Percentiles rank a stretch among this genome's conserved stretches.
Evolutionary conservation across 768 basidiomycete genomes (phyloP).

Genomic region (Collybia sordida): DNA sequence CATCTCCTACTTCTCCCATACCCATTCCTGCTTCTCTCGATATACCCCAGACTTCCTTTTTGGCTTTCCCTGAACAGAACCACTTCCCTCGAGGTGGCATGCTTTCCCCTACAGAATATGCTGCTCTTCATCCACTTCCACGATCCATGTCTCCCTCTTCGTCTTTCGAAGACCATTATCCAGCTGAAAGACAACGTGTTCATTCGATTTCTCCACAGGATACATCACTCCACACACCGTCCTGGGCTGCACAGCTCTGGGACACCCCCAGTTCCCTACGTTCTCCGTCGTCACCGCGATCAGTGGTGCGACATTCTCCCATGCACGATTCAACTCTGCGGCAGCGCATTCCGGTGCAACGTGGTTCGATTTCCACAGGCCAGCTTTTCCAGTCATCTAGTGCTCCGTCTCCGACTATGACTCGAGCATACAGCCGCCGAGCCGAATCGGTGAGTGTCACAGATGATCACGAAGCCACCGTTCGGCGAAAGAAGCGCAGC

Average conservation of each 20-base stretch:
- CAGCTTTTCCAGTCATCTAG: constrained; percentile 71
- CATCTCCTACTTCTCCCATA: constrained; percentile 56
- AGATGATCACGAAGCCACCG: constrained; percentile 73
- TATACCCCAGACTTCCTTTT: constrained; percentile 38
- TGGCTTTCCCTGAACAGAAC: constrained; percentile 46
- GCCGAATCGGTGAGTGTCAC: constrained; percentile 62
- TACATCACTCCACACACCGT: constrained; percentile 55
- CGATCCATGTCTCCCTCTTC: constrained; percentile 61
- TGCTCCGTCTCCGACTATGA: constrained; percentile 59
- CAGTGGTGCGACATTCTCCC: constrained; percentile 48
- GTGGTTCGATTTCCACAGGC: constrained; percentile 46
- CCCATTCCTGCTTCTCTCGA: constrained; percentile 53
- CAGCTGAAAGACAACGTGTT: constrained; percentile 38
- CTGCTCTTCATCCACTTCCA: constrained; percentile 61
- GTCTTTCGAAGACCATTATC: constrained; percentile 45
- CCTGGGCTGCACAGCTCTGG: constrained; percentile 71
- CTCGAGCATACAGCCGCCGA: constrained; percentile 63
- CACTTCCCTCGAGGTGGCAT: constrained; percentile 47
- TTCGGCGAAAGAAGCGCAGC: constrained; percentile 58
- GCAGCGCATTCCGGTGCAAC: constrained; percentile 39
- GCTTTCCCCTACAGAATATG: constrained; percentile 63
- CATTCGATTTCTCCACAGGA: constrained; percentile 64
- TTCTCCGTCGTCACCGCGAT: constrained; percentile 42
- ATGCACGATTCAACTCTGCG: constrained; percentile 40
- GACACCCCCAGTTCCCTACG: constrained; percentile 46